Evolutionary conservation across 1,284 basidiomycete genomes (phyloP).

Genomic region (Ganoderma boninense): DNA sequence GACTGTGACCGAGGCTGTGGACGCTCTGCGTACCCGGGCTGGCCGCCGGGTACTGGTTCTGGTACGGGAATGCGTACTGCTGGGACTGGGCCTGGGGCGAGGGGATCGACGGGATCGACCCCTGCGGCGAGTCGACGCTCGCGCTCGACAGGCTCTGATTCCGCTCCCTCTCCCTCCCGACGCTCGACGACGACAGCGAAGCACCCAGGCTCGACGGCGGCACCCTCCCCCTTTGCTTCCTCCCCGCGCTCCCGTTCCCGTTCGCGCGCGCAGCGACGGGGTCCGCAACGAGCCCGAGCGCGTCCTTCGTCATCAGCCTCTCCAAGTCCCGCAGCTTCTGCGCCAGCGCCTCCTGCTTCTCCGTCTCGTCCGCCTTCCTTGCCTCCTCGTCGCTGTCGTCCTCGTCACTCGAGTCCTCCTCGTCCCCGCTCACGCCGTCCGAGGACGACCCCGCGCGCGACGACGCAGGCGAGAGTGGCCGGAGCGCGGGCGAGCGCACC

Average conservation of each 20-base stretch:
- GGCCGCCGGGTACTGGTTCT: not conserved
- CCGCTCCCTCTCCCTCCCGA: slow-evolving; percentile 28
- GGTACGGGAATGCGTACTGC: slow-evolving; percentile 8
- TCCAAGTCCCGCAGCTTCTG: slow-evolving; percentile 72
- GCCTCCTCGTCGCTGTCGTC: slow-evolving; percentile 54
- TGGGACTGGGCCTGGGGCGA: slow-evolving; percentile 63
- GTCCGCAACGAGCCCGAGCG: slow-evolving; percentile 72
- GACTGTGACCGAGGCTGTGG: slow-evolving; percentile 8
- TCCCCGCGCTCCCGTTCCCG: slow-evolving; percentile 50
- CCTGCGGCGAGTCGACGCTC: slow-evolving; percentile 71
- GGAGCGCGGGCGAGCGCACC: slow-evolving; percentile 47
- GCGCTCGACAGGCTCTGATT: slow-evolving; percentile 72
- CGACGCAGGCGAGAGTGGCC: slow-evolving; percentile 55
- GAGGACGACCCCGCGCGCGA: slow-evolving; percentile 48
- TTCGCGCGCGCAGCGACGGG: slow-evolving; percentile 34
- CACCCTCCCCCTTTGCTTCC: slow-evolving; percentile 56
- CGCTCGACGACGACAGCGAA: slow-evolving; percentile 27
- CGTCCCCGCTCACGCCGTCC: slow-evolving; percentile 27
- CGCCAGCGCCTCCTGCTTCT: slow-evolving; percentile 72
- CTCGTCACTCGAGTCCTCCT: slow-evolving; percentile 17
- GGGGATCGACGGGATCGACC: slow-evolving; percentile 81
- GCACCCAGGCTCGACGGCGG: slow-evolving; percentile 38
- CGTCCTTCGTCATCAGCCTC: slow-evolving; percentile 74
- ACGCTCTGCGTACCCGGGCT: not conserved
- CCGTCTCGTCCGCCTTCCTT: slow-evolving; percentile 71